Evolutionary conservation across 768 basidiomycete genomes (phyloP).

Genomic region (Lentinula sp.): DNA sequence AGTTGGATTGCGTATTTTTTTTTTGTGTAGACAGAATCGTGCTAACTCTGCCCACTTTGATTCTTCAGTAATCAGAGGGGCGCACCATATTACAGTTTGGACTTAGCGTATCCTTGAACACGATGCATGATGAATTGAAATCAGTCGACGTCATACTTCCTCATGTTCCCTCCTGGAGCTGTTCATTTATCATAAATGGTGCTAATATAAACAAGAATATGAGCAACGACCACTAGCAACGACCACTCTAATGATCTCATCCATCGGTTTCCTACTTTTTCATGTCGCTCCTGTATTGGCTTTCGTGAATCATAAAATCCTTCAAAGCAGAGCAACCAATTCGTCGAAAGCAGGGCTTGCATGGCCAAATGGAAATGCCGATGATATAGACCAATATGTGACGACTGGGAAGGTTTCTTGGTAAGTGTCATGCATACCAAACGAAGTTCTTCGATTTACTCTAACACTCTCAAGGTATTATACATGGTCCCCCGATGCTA

Average conservation of each 20-base stretch:
- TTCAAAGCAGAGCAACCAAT: slow-evolving; percentile 8
- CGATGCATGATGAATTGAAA: not conserved
- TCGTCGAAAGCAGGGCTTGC: slow-evolving; percentile 44
- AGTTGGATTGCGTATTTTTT: no score
- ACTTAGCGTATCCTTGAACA: not conserved
- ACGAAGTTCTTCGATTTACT: not conserved
- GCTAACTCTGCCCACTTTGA: no score
- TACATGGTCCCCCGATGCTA: slow-evolving; percentile 36
- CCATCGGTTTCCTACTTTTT: not conserved
- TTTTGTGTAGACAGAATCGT: no score
- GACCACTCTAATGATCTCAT: not conserved
- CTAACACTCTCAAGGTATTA: slow-evolving; percentile 35
- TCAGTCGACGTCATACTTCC: not conserved
- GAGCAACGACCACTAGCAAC: not conserved
- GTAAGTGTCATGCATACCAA: slow-evolving; percentile 19
- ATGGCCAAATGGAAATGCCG: slow-evolving; percentile 38
- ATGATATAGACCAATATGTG: slow-evolving; percentile 36
- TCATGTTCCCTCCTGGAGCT: not conserved
- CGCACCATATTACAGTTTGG: not conserved
- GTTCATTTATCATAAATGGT: not conserved
- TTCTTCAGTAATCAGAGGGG: no score
- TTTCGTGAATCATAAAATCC: not conserved
- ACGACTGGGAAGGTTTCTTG: slow-evolving; percentile 44
- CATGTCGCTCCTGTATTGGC: not conserved
- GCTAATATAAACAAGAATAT: not conserved